phyloP scores from a whole-genome alignment of 768 basidiomycete genomes.

The Rhodotorula paludigena region DNA sequence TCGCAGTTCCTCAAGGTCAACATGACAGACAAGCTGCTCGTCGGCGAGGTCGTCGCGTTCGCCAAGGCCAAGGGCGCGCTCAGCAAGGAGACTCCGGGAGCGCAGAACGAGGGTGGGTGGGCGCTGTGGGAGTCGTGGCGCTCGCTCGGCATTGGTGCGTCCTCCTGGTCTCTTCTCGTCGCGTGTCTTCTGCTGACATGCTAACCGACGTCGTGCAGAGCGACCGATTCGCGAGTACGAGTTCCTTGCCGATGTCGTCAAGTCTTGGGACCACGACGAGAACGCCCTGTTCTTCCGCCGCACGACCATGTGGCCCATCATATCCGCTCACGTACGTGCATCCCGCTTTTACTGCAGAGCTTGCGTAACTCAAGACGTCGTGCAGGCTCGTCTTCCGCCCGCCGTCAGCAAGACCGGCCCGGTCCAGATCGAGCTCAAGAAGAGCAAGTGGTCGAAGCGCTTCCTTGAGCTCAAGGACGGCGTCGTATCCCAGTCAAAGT shows the following conservation, averaged over 20 bases:
- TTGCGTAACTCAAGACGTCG: conserved; percentile 47
- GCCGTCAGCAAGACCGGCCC: conserved; percentile 55
- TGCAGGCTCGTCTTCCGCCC: conserved; percentile 16
- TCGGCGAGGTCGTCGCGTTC: conserved; percentile 65
- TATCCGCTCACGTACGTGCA: conserved; percentile 13
- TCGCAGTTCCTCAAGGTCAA: conserved; percentile 65
- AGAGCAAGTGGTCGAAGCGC: conserved; percentile 91
- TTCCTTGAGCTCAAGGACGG: conserved; percentile 84
- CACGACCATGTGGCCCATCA: conserved; percentile 56
- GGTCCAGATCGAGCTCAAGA: conserved; percentile 83
- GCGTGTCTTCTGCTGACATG: background rate
- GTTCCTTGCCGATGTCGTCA: conserved; percentile 67
- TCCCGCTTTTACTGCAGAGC: fast-evolving
- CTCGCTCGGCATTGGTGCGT: conserved; percentile 84
- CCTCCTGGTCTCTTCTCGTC: background rate
- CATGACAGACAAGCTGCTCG: conserved; percentile 62
- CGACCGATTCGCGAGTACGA: conserved; percentile 86
- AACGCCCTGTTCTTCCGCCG: conserved; percentile 75
- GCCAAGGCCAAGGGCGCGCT: conserved; percentile 65
- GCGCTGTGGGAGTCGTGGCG: conserved; percentile 86
- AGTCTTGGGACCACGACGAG: conserved; percentile 78
- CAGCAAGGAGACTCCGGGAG: conserved; percentile 48
- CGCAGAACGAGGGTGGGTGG: conserved; percentile 61
- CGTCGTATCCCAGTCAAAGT: conserved; percentile 78
- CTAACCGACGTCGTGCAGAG: conserved; percentile 53